A percentile compares a stretch with the other conserved stretches of the same genome.
phyloP scores from a whole-genome alignment of 202 grass and related monocot genomes.

The Setaria viridis region DNA sequence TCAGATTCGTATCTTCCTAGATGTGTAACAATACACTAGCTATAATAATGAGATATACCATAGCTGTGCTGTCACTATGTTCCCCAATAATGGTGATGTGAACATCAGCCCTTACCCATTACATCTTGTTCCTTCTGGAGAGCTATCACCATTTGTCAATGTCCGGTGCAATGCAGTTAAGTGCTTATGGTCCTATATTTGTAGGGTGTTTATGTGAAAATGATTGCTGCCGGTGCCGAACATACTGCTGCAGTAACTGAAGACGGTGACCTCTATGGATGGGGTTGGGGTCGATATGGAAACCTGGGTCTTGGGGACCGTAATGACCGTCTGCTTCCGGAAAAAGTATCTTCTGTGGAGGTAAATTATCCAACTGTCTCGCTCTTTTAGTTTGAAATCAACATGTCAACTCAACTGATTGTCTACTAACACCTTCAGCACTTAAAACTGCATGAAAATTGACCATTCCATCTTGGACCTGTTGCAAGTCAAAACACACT shows the following conservation, averaged over 20 bases:
- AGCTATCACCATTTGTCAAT: conserved; percentile 21
- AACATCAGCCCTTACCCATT: conserved; percentile 19
- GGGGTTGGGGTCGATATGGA: conserved; percentile 99
- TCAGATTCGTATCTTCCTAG: background rate
- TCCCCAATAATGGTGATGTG: conserved; percentile 31
- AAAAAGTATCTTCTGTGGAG: conserved; percentile 81
- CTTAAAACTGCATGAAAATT: conserved; percentile 29
- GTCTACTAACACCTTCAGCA: background rate
- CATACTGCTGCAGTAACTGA: conserved; percentile 96
- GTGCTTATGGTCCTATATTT: conserved; percentile 44
- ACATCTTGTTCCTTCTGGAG: conserved; percentile 19
- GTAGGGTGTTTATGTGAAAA: conserved; percentile 92
- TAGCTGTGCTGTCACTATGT: background rate
- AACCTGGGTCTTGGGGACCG: conserved; percentile 98
- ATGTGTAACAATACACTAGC: background rate
- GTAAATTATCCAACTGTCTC: conserved; percentile 42
- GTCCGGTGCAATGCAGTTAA: conserved; percentile 14
- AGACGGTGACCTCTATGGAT: conserved; percentile 94
- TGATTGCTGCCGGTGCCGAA: conserved; percentile 97
- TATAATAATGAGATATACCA: background rate
- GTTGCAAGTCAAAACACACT: background rate
- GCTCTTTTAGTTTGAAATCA: conserved; percentile 21
- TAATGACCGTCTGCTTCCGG: conserved; percentile 82
- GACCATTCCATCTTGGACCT: background rate
- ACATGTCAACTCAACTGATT: background rate